These are phyloP conservation scores for Mycena alexandri DNA, from an alignment of 768 basidiomycete genomes.

Conservation along the genomic window DNA sequence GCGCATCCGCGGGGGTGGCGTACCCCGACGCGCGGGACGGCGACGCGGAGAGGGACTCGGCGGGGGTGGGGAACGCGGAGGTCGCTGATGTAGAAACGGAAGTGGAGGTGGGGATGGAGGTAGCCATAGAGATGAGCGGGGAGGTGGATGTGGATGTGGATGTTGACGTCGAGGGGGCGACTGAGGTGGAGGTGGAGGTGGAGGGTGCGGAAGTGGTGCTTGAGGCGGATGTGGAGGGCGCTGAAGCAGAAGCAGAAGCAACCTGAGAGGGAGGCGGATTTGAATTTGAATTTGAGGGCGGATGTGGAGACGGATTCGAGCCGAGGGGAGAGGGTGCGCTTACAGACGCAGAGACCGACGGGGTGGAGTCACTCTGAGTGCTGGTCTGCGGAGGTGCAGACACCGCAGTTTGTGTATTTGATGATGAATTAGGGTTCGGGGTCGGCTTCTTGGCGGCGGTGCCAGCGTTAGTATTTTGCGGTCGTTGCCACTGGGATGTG, in stretches of 20 bases:
- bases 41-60: slow-evolving; percentile 4
- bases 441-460: slow-evolving; percentile 7
- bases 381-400: background rate
- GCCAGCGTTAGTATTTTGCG: background rate
- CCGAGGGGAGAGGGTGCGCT: background rate
- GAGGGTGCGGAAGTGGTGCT: background rate
- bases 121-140: too few relatives aligned
- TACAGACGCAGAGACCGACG: too few relatives aligned
- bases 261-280: background rate
- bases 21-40: slow-evolving; percentile 3
- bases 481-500: background rate
- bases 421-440: background rate
- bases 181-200: background rate
- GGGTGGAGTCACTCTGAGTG: background rate
- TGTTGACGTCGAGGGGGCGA: background rate
- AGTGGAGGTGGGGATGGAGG: background rate
- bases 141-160: background rate
- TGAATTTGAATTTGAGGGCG: background rate
- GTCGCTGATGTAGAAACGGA: background rate
- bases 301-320: background rate
- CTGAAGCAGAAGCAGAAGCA: too few relatives aligned
- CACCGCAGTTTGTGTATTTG: background rate
- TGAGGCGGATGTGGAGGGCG: background rate
- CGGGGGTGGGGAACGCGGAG: slow-evolving; percentile 22
- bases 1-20: too few relatives aligned